Evolutionary conservation across 106 monocot genomes (phyloP).

Genomic region (Dendrobium officinale): DNA sequence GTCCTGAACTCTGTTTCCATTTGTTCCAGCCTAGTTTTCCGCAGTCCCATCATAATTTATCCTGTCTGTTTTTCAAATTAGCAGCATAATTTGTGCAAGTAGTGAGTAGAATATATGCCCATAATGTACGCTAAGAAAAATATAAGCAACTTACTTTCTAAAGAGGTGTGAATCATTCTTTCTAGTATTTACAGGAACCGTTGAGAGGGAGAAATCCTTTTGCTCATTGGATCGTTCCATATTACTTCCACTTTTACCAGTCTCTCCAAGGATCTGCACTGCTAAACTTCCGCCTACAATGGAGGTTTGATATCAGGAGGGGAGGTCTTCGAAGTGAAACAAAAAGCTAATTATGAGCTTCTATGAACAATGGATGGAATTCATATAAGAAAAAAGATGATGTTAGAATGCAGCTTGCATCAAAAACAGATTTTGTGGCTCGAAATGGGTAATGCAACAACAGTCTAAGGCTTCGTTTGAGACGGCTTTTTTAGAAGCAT

Average conservation of each 20-base stretch:
- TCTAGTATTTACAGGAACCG: slow-evolving; percentile 42
- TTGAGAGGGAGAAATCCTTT: slow-evolving; percentile 40
- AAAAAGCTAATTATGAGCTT: background rate
- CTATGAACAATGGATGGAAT: background rate
- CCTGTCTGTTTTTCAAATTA: background rate
- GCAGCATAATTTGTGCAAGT: background rate
- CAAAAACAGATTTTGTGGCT: background rate
- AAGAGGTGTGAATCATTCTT: slow-evolving; percentile 26
- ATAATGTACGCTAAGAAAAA: background rate
- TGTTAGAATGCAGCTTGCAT: background rate
- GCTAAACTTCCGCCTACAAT: slow-evolving; percentile 60
- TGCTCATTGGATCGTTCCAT: slow-evolving; percentile 13
- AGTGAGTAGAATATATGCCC: too few species aligned
- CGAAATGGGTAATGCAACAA: too few species aligned
- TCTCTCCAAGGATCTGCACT: slow-evolving; percentile 58
- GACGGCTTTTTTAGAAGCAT: too few species aligned
- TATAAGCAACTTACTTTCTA: slow-evolving; percentile 26
- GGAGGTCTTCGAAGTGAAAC: background rate
- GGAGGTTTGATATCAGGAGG: background rate
- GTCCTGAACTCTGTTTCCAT: background rate
- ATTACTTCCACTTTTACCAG: slow-evolving; percentile 15
- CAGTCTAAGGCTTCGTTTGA: too few species aligned
- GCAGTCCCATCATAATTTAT: background rate
- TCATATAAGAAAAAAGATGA: background rate
- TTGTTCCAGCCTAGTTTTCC: background rate